Base-by-base conservation (phyloP, 208 protist species). In the Trypanosoma boissoni region DNA sequence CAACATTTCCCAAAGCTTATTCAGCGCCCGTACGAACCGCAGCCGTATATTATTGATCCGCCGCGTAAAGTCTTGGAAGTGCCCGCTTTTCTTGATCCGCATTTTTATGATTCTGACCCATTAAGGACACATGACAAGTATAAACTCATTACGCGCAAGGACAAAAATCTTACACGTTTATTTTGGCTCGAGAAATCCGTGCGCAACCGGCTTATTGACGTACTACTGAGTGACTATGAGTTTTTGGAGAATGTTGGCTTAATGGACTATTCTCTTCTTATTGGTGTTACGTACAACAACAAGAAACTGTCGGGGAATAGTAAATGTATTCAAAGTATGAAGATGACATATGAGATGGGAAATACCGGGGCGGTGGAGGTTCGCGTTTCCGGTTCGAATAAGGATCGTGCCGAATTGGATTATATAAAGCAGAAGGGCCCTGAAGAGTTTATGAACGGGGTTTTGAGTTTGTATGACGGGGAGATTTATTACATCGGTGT, bases 191-290 rank as follows among this genome's bases (percentile, higher is more conserved):
- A 84, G 37, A 52, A 52, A 6, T 8, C 58, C 3, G 14, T 16
- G 44, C 80, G 88, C 29, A 55, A 77, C 7, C 65, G 58, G 8
- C 44, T 94, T 27, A 24, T 94, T 46, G 37, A 68, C 23, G 73
- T 76, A 55, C 71, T 94, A 34, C 44, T 76, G 37, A 23, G 42
- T 16, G 88, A 94, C 58, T 94, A 87, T 54, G 48, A 69, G 21
- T 92, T 87, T 51, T 56, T 91, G 8, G 57, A 52, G 12, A 36
- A 46, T 28, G 64, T 62, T 8, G 74, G 76, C 9, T 46, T 92
- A 31, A 94, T 94, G 88, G 88, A 94, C 62, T 94, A 94, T 58
- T 94, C 88, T 1, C 64, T 94, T 20, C 75, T 94, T 29, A 88
- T 94, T 46, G 88, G 83, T 52, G 88, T 94, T 1, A 44, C 72